These are phyloP conservation scores for Dactylorhiza incarnata DNA, from an alignment of 106 monocot species.

Conservation along the genomic window DNA sequence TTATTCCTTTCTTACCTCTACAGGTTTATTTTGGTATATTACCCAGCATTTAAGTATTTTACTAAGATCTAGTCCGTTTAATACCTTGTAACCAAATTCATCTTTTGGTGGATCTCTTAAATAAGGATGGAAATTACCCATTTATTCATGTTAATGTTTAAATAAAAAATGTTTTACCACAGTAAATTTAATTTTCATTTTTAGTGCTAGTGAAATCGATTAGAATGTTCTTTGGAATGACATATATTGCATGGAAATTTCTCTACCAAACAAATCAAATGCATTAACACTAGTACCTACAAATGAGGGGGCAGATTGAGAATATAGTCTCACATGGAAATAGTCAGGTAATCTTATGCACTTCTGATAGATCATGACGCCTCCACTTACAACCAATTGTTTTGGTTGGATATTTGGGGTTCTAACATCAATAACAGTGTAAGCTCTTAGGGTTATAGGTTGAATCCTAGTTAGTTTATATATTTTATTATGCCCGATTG, in stretches of 20 bases:
- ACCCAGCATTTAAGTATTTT: background rate
- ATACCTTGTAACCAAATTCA: background rate
- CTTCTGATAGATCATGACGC: no score
- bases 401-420: no score
- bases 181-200: background rate
- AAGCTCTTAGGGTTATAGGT: background rate
- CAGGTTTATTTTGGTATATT: constrained; percentile 2
- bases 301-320: no score
- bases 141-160: background rate
- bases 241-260: background rate
- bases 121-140: background rate
- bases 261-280: background rate
- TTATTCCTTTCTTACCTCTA: background rate
- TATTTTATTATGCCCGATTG: background rate
- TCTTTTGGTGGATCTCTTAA: background rate
- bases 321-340: no score
- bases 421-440: background rate
- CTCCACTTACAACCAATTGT: no score
- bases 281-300: background rate
- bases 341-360: no score
- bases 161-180: constrained; percentile 1
- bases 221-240: background rate
- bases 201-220: background rate
- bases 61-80: background rate
- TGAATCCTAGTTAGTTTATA: constrained; percentile 1